Percentiles rank a stretch among this genome's conserved stretches.
These are phyloP conservation scores for Monosporascus sp. DNA, from an alignment of 2,329 filamentous ascomycete genomes.

Conservation along the genomic window DNA sequence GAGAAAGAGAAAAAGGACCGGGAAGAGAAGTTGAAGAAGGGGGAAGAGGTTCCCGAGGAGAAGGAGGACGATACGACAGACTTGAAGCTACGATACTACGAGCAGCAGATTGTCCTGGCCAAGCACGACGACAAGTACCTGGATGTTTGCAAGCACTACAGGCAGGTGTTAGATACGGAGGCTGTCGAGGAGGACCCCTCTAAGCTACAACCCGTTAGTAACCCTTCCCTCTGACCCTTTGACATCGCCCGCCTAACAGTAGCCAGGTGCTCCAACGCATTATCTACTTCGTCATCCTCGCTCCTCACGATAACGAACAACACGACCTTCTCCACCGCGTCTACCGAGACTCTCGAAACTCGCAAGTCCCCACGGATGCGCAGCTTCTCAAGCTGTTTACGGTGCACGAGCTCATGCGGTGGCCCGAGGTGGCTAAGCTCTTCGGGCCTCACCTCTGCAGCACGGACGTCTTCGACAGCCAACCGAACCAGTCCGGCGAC, in stretches of 20 bases:
- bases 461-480: constrained; percentile 83
- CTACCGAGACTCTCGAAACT: constrained; percentile 75
- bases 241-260: constrained; percentile 9
- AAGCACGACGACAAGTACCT: constrained; percentile 98
- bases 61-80: constrained; percentile 89
- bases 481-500: constrained; percentile 60
- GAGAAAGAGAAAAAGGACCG: constrained; percentile 86
- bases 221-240: background rate
- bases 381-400: constrained; percentile 92
- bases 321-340: constrained; percentile 95
- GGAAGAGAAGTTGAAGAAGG: constrained; percentile 77
- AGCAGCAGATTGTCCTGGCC: constrained; percentile 91
- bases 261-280: constrained; percentile 80
- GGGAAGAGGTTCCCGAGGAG: constrained; percentile 72
- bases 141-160: constrained; percentile 96
- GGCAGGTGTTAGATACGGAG: constrained; percentile 93
- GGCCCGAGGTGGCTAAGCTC: constrained; percentile 85
- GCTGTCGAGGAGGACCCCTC: constrained; percentile 85
- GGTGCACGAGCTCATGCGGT: constrained; percentile 93
- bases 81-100: constrained; percentile 91
- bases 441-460: constrained; percentile 83
- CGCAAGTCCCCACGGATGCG: constrained; percentile 71
- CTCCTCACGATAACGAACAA: constrained; percentile 97
- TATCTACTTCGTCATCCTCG: constrained; percentile 95
- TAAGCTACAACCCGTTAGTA: constrained; percentile 75